A percentile compares a stretch with the other conserved stretches of the same genome.
Conservation (phyloP, 2,329 filamentous ascomycete species). For the Scedosporium boydii region DNA sequence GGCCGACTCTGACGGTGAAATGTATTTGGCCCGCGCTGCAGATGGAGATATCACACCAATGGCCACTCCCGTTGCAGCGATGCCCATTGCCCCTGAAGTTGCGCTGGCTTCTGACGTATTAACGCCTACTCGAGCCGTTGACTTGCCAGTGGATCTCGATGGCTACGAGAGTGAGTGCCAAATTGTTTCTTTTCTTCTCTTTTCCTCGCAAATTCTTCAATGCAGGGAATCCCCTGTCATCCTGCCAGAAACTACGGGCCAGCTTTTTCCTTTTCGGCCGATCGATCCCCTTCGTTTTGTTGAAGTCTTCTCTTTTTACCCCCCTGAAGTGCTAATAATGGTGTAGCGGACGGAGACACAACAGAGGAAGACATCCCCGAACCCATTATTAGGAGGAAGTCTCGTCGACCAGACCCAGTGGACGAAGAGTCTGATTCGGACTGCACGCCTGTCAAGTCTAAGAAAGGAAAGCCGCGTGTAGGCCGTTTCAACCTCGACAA, state of each 20-base stretch:
- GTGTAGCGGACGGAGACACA: constrained; percentile 49
- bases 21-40: constrained; percentile 24
- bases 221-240: background rate
- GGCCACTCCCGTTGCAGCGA: constrained; percentile 25
- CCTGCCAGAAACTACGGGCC: background rate
- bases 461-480: constrained; percentile 42
- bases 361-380: constrained; percentile 51
- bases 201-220: background rate
- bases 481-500: constrained; percentile 46
- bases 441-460: constrained; percentile 28
- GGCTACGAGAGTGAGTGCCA: constrained; percentile 50
- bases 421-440: constrained; percentile 41
- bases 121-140: constrained; percentile 21
- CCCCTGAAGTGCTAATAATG: no score
- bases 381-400: constrained; percentile 37
- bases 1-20: constrained; percentile 32
- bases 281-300: background rate
- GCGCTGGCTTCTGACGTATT: constrained; percentile 11
- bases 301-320: background rate
- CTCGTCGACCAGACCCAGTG: constrained; percentile 23
- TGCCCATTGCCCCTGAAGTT: constrained; percentile 12
- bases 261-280: no score
- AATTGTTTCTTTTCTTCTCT: background rate
- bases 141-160: constrained; percentile 35
- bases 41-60: constrained; percentile 30